Percentiles rank a stretch among this genome's conserved stretches.
Evolutionary conservation across 1,284 basidiomycete genomes (phyloP).

Genomic region (Sporisorium iseilematis-ciliati): DNA sequence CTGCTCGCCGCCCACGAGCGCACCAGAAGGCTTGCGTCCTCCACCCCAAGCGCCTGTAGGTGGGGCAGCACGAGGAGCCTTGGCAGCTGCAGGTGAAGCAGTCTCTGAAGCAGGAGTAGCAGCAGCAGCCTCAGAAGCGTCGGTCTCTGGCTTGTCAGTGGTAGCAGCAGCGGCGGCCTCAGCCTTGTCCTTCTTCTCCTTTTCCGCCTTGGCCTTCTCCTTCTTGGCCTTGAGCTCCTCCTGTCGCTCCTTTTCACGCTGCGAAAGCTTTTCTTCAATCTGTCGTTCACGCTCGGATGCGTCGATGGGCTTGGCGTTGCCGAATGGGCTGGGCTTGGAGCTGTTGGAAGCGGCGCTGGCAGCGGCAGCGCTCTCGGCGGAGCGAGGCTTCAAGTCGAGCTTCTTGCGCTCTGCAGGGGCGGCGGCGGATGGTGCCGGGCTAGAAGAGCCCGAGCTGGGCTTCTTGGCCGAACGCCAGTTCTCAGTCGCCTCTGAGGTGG

Average conservation of each 20-base stretch:
- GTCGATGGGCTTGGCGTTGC: constrained; percentile 90
- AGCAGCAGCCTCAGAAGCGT: constrained; percentile 7
- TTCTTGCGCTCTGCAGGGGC: constrained; percentile 64
- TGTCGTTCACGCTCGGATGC: constrained; percentile 81
- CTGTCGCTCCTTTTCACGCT: constrained; percentile 59
- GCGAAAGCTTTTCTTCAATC: constrained; percentile 73
- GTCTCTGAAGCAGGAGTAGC: constrained; percentile 26
- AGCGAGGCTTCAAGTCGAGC: constrained; percentile 67
- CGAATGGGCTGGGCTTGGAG: constrained; percentile 78
- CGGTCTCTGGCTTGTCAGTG: constrained; percentile 13
- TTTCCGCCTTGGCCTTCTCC: constrained; percentile 59
- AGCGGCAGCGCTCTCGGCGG: constrained; percentile 73
- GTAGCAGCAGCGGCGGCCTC: constrained; percentile 11
- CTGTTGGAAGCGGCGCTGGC: constrained; percentile 79
- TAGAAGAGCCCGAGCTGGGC: constrained; percentile 42
- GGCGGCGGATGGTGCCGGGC: constrained; percentile 41
- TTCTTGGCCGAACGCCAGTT: constrained; percentile 55
- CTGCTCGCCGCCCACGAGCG: constrained; percentile 43
- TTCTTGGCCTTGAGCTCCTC: constrained; percentile 54
- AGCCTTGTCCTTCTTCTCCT: constrained; percentile 41
- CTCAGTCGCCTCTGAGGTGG: constrained; percentile 33
- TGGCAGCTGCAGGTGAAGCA: constrained; percentile 23
- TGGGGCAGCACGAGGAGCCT: constrained; percentile 40
- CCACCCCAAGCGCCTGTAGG: constrained; percentile 61
- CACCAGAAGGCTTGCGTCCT: constrained; percentile 61